Conservation (phyloP, 2,329 filamentous ascomycete species). For the Fusarium compactum region DNA sequence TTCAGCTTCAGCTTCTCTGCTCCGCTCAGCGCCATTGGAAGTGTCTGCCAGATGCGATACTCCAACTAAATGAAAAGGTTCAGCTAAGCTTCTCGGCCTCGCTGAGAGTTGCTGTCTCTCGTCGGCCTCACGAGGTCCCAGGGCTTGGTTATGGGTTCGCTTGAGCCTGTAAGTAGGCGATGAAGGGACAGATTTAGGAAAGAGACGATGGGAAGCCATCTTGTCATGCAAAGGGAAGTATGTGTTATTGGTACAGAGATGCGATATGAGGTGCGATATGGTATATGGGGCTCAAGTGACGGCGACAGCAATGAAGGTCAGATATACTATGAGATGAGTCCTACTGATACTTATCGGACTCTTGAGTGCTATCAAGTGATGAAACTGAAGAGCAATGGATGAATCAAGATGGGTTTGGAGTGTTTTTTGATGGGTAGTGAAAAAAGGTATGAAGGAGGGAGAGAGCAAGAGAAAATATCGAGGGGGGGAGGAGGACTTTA, state of each 20-base stretch:
- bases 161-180: slow-evolving; percentile 4
- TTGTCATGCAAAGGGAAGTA: not conserved
- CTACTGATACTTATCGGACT: slow-evolving; percentile 15
- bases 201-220: slow-evolving; percentile 19
- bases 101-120: not conserved
- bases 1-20: slow-evolving; percentile 7
- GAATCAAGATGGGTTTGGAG: slow-evolving; percentile 10
- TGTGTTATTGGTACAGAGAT: not conserved
- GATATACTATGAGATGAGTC: slow-evolving; percentile 14
- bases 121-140: not conserved
- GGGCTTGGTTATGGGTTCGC: not conserved
- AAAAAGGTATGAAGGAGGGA: slow-evolving; percentile 37
- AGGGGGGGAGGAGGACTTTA: slow-evolving; percentile 42
- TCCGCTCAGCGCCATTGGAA: slow-evolving; percentile 3
- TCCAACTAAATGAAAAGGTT: not conserved
- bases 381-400: slow-evolving; percentile 18
- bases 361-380: slow-evolving; percentile 29
- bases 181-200: not conserved
- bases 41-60: not conserved
- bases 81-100: not conserved
- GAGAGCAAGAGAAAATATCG: slow-evolving; percentile 22
- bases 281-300: slow-evolving; percentile 1
- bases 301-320: slow-evolving; percentile 13
- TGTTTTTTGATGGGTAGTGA: slow-evolving; percentile 25
- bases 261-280: not conserved